Evolutionary conservation across 2,329 filamentous ascomycete species (phyloP).

Genomic region (Ramularia endophylla): DNA sequence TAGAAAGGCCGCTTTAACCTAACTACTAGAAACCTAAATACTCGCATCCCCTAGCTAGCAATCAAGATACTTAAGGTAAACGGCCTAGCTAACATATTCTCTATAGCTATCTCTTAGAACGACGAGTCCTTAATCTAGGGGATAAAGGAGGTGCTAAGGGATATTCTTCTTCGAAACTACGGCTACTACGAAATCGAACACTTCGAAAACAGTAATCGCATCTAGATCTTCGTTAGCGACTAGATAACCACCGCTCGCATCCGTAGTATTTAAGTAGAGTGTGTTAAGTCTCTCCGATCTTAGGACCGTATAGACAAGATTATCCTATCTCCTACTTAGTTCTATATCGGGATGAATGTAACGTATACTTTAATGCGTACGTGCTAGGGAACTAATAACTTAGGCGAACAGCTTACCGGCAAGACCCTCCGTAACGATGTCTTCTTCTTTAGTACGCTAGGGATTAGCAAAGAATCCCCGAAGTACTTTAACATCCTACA

Average conservation of each 20-base stretch:
- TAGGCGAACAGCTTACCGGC: not conserved
- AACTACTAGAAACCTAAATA: not conserved
- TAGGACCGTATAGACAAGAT: not conserved
- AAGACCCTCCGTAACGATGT: not conserved
- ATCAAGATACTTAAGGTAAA: not conserved
- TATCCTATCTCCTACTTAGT: not conserved
- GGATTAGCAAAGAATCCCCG: not conserved
- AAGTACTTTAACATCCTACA: conserved; percentile 1
- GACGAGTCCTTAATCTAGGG: conserved; percentile 1
- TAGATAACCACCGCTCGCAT: not conserved
- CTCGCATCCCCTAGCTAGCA: not conserved
- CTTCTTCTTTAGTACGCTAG: not conserved
- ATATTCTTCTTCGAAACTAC: not conserved
- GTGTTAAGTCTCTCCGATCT: not conserved
- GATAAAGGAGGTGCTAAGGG: conserved; percentile 1
- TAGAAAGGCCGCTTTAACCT: not conserved
- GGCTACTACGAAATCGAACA: not conserved
- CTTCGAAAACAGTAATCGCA: not conserved
- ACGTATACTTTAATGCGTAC: not conserved
- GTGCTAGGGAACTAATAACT: conserved; percentile 1
- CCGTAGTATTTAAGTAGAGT: not conserved
- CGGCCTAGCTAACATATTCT: not conserved
- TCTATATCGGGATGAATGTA: not conserved
- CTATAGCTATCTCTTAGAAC: conserved; percentile 1
- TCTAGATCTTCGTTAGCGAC: not conserved